These are phyloP conservation scores for Fragaria vesca DNA, from an alignment of 306 rosid genomes.

Conservation along the genomic window DNA sequence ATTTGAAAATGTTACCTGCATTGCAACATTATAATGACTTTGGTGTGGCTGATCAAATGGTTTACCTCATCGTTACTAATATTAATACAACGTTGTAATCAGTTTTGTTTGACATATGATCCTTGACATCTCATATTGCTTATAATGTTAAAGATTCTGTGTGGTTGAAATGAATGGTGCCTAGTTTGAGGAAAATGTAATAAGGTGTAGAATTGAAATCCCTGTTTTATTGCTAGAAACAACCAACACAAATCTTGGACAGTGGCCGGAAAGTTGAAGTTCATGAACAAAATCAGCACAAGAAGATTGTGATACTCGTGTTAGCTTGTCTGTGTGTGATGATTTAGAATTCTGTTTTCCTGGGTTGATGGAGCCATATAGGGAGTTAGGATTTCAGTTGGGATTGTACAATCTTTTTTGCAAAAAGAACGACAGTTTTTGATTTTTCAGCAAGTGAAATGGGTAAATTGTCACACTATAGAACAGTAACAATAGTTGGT, in stretches of 20 bases:
- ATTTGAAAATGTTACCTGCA: neutral
- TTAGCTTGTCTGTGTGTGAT: too few relatives aligned
- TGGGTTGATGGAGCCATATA: too few relatives aligned
- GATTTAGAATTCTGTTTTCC: too few relatives aligned
- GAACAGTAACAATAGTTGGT: too few relatives aligned
- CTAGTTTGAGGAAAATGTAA: neutral
- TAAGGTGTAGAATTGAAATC: neutral
- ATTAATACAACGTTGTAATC: neutral
- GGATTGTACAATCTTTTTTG: too few relatives aligned
- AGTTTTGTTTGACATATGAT: neutral
- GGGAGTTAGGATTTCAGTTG: too few relatives aligned
- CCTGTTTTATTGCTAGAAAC: neutral
- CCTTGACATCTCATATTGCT: neutral
- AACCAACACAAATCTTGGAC: neutral
- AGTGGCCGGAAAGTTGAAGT: neutral
- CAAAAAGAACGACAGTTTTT: too few relatives aligned
- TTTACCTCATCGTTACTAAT: neutral
- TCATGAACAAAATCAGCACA: too few relatives aligned
- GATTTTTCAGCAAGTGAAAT: too few relatives aligned
- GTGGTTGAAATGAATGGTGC: neutral
- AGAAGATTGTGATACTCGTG: too few relatives aligned
- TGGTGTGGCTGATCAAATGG: neutral
- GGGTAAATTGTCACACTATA: too few relatives aligned
- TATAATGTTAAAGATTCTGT: neutral
- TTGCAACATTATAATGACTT: neutral